Evolutionary conservation across 352 stramenopile species (phyloP).

Genomic region (Pythium brachiatum): DNA sequence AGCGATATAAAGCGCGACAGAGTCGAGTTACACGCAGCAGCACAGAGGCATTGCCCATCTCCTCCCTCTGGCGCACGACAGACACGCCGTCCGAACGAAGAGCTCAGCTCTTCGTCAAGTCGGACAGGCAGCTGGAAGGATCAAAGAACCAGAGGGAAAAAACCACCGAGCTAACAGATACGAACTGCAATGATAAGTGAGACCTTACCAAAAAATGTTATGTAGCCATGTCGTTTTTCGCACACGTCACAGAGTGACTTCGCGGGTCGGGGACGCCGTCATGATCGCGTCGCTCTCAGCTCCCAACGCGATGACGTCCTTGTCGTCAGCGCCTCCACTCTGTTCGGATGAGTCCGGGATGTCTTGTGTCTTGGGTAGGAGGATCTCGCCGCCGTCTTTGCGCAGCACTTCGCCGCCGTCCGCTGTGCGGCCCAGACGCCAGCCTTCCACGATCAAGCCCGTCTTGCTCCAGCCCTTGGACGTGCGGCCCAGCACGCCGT

Average conservation of each 20-base stretch:
- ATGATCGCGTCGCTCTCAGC: not conserved
- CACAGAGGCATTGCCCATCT: not conserved
- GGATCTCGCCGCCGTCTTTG: conserved; percentile 45
- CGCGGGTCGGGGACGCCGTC: not conserved
- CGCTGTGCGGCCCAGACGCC: conserved; percentile 29
- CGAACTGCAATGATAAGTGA: not conserved
- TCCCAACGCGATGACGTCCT: not conserved
- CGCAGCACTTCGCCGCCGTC: conserved; percentile 37
- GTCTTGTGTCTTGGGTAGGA: conserved; percentile 29
- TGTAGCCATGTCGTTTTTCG: not conserved
- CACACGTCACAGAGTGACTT: conserved; percentile 3
- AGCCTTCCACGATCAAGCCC: conserved; percentile 42
- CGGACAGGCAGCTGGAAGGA: conserved; percentile 2
- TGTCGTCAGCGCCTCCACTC: not conserved
- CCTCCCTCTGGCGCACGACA: conserved; percentile 3
- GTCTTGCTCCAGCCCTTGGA: conserved; percentile 43
- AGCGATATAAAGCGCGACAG: not conserved
- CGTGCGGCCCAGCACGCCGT: conserved; percentile 44
- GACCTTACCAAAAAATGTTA: not conserved
- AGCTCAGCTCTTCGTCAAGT: conserved; percentile 3
- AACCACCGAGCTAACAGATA: not conserved
- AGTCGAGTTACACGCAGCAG: not conserved
- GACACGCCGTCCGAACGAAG: not conserved
- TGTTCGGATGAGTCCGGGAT: not conserved
- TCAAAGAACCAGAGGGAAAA: not conserved